Conservation (phyloP, 257 asterid species). For the Nicotiana otophora region DNA sequence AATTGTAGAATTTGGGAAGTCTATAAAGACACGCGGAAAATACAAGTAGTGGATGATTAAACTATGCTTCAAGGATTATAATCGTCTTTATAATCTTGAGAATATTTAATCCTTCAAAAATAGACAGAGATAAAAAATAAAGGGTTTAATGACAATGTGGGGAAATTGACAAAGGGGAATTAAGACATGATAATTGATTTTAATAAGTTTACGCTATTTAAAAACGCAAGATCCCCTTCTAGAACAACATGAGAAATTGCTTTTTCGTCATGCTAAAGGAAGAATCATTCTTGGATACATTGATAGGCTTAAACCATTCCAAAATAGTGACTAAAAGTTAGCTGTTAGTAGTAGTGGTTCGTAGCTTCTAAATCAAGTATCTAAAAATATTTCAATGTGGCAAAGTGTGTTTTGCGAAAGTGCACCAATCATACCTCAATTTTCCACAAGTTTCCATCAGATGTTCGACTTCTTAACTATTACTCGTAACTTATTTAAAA, state of each 20-base stretch:
- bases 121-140: no score
- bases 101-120: not conserved
- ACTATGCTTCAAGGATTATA: not conserved
- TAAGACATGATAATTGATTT: not conserved
- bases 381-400: not conserved
- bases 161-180: not conserved
- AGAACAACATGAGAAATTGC: not conserved
- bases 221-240: not conserved
- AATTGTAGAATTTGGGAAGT: not conserved
- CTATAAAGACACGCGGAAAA: not conserved
- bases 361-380: constrained; percentile 13
- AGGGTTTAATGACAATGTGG: no score
- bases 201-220: not conserved
- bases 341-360: constrained; percentile 9
- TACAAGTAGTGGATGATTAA: not conserved
- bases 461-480: not conserved
- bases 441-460: not conserved
- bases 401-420: not conserved
- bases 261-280: constrained; percentile 6
- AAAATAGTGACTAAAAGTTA: not conserved
- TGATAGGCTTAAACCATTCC: not conserved
- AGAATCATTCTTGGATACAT: constrained; percentile 2
- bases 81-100: not conserved
- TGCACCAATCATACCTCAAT: not conserved
- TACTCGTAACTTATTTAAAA: not conserved